Base-by-base conservation (phyloP, 345 rosid species). In the Ceriops tagal region DNA sequence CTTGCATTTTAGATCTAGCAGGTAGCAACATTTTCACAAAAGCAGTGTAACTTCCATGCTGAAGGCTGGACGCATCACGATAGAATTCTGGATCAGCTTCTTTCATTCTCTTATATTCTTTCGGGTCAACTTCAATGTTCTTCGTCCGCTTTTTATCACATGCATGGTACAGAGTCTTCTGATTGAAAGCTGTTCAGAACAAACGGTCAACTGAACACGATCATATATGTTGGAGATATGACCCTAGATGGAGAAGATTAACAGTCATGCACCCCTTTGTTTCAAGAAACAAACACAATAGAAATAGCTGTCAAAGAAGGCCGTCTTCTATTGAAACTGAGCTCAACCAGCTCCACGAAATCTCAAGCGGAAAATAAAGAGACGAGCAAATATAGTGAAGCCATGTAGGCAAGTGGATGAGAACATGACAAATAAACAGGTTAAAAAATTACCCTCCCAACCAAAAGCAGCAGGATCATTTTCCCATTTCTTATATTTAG, bases 1-100 rank as follows among this genome's bases (percentile, higher is more conserved):
- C 53, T 58, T 43, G 46, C 35, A 62, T 9, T 57, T 57, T 22
- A 71, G 27, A 66, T 32, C 5, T 30, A 52, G 22, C 39, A 70
- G 37, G 37, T 22, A 58, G 65, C n/a, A 53, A 35, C 49, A 55
- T 39, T 57, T 71, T 49, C 52, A 59, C 22, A 18, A 61, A 27
- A 30, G 53, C 31, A 57, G 35, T 79, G 35, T 79, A 93, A 96
- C 98, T 91, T 93, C 30, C 98, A 59, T 93, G 89, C 63, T 85
- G 92, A 61, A 93, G 92, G 80, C 98, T 89, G 52, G 96, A 89
- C 60, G 98, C 98, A 71, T 86, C 96, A 1, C 99, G 89, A 73
- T 92, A 95, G 84, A 92, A 92, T 89, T 95, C 97, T 11, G 98
- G 97, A 86, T 92, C 99, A 71, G 90, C 85, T 86, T 91, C 98